Evolutionary conservation across 805 yeast species (phyloP).

Genomic region (Danielozyma ontarioensis): DNA sequence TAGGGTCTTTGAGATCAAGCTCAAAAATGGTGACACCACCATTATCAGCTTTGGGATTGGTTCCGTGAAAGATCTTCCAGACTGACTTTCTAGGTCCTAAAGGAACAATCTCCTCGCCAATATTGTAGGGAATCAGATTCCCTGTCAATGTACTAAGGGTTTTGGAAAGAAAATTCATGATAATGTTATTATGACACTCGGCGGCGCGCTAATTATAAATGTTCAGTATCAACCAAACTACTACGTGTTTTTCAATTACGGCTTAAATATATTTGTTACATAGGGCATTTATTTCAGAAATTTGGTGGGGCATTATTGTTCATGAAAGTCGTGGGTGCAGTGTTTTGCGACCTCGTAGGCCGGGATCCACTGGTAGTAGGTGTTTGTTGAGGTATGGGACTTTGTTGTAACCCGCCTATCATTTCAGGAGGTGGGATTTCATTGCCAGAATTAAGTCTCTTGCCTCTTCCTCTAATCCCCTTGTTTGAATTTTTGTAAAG

Average conservation of each 20-base stretch:
- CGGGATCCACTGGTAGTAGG: too few species aligned
- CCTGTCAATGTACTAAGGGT: conserved; percentile 57
- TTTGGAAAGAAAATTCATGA: conserved; percentile 66
- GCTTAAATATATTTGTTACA: too few species aligned
- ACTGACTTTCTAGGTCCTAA: conserved; percentile 31
- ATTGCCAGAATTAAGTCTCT: conserved; percentile 9
- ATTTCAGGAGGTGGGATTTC: not conserved
- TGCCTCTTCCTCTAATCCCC: conserved; percentile 91
- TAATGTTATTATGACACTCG: not conserved
- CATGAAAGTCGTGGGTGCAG: not conserved
- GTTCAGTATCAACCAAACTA: too few species aligned
- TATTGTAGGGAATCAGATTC: conserved; percentile 50
- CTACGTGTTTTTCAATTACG: too few species aligned
- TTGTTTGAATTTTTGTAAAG: conserved; percentile 84
- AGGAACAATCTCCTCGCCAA: conserved; percentile 40
- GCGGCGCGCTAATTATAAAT: too few species aligned
- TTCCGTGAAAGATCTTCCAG: conserved; percentile 64
- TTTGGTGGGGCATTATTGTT: not conserved
- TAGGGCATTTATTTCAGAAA: too few species aligned
- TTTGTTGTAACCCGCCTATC: not conserved
- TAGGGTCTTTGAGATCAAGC: conserved; percentile 44
- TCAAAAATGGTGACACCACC: conserved; percentile 60
- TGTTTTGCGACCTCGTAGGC: too few species aligned
- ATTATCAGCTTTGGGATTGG: conserved; percentile 45
- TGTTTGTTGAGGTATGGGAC: too few species aligned